These are phyloP conservation scores for Geranium incanum DNA, from an alignment of 441 rosid species.

Conservation along the genomic window DNA sequence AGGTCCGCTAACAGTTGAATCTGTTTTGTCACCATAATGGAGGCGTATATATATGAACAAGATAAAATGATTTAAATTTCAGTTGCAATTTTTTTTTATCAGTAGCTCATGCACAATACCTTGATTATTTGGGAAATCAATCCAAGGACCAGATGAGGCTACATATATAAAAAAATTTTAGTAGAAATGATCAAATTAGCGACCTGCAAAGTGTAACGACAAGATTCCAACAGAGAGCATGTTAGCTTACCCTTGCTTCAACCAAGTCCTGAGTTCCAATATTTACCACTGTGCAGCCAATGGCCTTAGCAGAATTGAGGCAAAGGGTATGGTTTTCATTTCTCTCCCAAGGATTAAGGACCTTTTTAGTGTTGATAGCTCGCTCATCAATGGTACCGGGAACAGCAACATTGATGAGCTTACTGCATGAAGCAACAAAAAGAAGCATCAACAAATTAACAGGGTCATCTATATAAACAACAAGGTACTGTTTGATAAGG, in stretches of 20 bases:
- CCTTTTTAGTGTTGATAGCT: conserved; percentile 81
- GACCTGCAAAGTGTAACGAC: conserved; percentile 10
- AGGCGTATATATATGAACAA: not conserved
- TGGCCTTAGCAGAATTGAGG: conserved; percentile 98
- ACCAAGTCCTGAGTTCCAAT: conserved; percentile 89
- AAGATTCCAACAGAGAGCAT: not conserved
- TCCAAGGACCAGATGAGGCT: conserved; percentile 97
- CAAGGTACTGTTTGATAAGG: not conserved
- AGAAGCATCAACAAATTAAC: conserved; percentile 18
- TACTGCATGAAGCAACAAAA: conserved; percentile 48
- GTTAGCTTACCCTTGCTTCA: conserved; percentile 80
- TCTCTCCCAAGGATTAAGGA: conserved; percentile 94
- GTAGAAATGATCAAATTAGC: conserved; percentile 15
- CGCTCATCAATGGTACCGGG: conserved; percentile 98
- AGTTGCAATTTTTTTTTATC: not conserved
- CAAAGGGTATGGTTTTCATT: conserved; percentile 95
- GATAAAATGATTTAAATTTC: conserved; percentile 3
- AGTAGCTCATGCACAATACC: conserved; percentile 38
- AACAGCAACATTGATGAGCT: conserved; percentile 95
- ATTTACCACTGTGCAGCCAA: conserved; percentile 97
- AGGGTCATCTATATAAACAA: conserved; percentile 8
- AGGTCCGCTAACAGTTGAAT: conserved; percentile 95
- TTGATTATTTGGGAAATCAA: conserved; percentile 93
- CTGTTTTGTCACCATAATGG: conserved; percentile 38
- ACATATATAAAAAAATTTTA: conserved; percentile 19